Evolutionary conservation across 768 basidiomycete species (phyloP).

Genomic region (Auriscalpium microsporum): DNA sequence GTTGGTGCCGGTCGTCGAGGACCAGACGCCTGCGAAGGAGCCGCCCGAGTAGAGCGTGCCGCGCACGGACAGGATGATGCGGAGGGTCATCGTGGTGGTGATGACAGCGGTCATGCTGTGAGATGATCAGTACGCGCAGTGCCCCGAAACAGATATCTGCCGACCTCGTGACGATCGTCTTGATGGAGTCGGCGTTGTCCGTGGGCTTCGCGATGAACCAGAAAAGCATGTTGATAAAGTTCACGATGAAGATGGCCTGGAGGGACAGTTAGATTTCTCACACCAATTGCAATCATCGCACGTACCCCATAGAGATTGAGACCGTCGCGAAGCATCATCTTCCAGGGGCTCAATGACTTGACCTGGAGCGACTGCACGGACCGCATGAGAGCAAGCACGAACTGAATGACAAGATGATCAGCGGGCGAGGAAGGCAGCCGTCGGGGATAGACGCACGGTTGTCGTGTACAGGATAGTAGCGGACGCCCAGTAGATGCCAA

Average conservation of each 20-base stretch:
- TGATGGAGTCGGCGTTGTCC: constrained; percentile 54
- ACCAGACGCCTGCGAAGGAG: constrained; percentile 43
- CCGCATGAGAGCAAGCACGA: constrained; percentile 51
- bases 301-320: constrained; percentile 75
- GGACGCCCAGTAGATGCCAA: constrained; percentile 78
- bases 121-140: neutral
- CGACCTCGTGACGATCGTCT: constrained; percentile 68
- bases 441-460: constrained; percentile 36
- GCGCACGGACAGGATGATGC: constrained; percentile 76
- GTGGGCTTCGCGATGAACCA: constrained; percentile 78
- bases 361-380: constrained; percentile 48
- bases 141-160: neutral
- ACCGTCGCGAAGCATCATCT: constrained; percentile 84
- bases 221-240: constrained; percentile 78
- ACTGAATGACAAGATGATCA: constrained; percentile 24
- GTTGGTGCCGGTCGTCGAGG: constrained; percentile 23
- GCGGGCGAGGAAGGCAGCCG: neutral
- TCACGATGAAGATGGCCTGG: constrained; percentile 69
- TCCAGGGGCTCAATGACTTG: constrained; percentile 63
- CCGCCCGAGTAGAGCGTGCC: constrained; percentile 70
- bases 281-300: constrained; percentile 2
- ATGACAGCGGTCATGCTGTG: constrained; percentile 74
- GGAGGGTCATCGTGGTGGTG: constrained; percentile 81
- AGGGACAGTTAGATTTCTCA: neutral
- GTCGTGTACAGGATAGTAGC: constrained; percentile 65